Conservation (phyloP, 495 filamentous ascomycete genomes). For the Choiromyces venosus region DNA sequence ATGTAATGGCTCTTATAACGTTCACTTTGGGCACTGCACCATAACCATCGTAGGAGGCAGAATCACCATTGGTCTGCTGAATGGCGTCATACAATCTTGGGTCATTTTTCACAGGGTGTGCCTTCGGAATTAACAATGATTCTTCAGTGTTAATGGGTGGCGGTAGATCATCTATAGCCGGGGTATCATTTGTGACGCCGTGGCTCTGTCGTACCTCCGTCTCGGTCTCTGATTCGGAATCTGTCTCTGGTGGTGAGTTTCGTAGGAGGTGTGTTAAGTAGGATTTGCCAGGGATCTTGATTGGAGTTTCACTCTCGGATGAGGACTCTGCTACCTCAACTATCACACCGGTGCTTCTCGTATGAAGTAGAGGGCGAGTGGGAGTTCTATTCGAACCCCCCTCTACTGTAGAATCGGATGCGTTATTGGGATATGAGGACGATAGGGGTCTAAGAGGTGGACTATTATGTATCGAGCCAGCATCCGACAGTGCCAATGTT, state of each 20-base stretch:
- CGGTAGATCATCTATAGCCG: conserved; percentile 20
- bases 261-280: conserved; percentile 42
- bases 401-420: conserved; percentile 10
- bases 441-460: conserved; percentile 19
- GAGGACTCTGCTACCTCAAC: conserved; percentile 59
- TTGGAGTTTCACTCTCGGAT: conserved; percentile 46
- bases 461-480: conserved; percentile 34
- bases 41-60: conserved; percentile 39
- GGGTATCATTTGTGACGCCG: not conserved
- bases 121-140: conserved; percentile 23
- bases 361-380: conserved; percentile 15
- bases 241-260: conserved; percentile 28
- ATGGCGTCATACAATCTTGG: conserved; percentile 33
- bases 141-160: conserved; percentile 5
- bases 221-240: conserved; percentile 7
- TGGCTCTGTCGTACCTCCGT: not conserved
- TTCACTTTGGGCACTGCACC: conserved; percentile 18
- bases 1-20: conserved; percentile 35
- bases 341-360: conserved; percentile 47
- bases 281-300: conserved; percentile 42
- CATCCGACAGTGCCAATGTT: conserved; percentile 70
- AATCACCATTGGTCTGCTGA: conserved; percentile 30
- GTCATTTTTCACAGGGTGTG: conserved; percentile 20
- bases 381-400: conserved; percentile 12
- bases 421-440: conserved; percentile 26